Evolutionary conservation across 306 rosid species (phyloP), one percentile per base, ranked within the genome.

Genomic region (Quercus agrifolia): DNA sequence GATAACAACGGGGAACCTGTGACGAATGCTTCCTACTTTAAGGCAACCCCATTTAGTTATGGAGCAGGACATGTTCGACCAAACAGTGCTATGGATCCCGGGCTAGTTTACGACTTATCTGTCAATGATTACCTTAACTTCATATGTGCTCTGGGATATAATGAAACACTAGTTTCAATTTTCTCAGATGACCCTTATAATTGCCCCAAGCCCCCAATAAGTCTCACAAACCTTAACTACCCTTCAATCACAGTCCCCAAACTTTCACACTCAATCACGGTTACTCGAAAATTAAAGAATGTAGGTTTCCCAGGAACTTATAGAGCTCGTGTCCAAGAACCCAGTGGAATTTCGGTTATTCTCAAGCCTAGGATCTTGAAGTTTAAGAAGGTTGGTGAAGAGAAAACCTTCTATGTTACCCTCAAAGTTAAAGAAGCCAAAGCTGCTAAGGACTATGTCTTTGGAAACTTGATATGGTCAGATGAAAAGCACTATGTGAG

Each of bases 1-100:
- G 99, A 94, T 55, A 92, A 94, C 64, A 79, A 56, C 63, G n/a
- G 5, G 71, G 92, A 85, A 73, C 87, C 87, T 14, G 62, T 94
- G 21, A 86, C 87, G 70, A 90, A 92, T 82, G 92, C 97, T 20
- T 83, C 93, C 3, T 2, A 79, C 72, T 4, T 18, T 64, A 71
- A 62, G 56, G 90, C 99, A 70, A 86, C 97, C 5, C 92, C 99
- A 62, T 94, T 94, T 68, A 90, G 88, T 74, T 94, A 90, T 23
- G 99, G 99, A 7, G 89, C 97, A 27, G 99, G 99, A 70, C 99
- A 94, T 56, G 75, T 92, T 74, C 75, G 62, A 6, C 95, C 99
- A 63, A 92, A 91, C 83, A 77, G 46, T 19, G 99, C 97, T 63
- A 80, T 83, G 89, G 95, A 94, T 87, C 99, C 97, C 0, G 97